These are phyloP conservation scores for slime mould (Dictyostelium discoideum) DNA, from an alignment of 78 protist genomes.

Conservation along the genomic window DNA sequence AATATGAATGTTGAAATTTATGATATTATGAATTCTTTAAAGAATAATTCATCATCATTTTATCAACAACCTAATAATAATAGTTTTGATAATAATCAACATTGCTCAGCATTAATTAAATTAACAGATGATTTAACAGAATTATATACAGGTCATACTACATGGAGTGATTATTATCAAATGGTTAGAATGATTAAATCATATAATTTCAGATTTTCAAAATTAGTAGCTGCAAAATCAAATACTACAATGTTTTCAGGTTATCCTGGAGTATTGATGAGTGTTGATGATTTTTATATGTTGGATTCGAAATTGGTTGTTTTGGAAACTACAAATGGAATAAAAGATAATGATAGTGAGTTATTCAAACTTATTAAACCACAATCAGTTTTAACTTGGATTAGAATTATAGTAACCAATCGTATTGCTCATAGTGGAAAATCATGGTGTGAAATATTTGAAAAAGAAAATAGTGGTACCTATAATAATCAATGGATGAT, in stretches of 20 bases:
- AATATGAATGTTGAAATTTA: slow-evolving; percentile 60
- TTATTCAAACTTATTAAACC: slow-evolving; percentile 49
- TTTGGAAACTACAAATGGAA: slow-evolving; percentile 75
- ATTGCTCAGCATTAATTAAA: slow-evolving; percentile 83
- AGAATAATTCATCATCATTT: background rate
- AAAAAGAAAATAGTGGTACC: slow-evolving; percentile 83
- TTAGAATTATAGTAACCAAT: slow-evolving; percentile 81
- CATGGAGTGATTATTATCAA: slow-evolving; percentile 12
- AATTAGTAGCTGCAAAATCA: background rate
- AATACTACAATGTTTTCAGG: background rate
- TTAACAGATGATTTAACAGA: slow-evolving; percentile 61
- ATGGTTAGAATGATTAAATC: slow-evolving; percentile 45
- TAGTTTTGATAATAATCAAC: background rate
- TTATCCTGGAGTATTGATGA: slow-evolving; percentile 15
- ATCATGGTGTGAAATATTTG: slow-evolving; percentile 53
- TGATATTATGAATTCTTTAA: background rate
- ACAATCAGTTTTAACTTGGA: slow-evolving; percentile 78
- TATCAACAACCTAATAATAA: no score
- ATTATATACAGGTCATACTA: slow-evolving; percentile 19
- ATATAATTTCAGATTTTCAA: slow-evolving; percentile 1
- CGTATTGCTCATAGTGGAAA: slow-evolving; percentile 25
- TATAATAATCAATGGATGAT: slow-evolving; percentile 91
- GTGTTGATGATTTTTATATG: slow-evolving; percentile 40
- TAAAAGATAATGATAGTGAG: slow-evolving; percentile 25
- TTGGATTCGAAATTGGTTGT: slow-evolving; percentile 44